A percentile compares a stretch with the other conserved stretches of the same genome.
Evolutionary conservation across 305 asterid genomes (phyloP).

Genomic region (Withania somnifera): DNA sequence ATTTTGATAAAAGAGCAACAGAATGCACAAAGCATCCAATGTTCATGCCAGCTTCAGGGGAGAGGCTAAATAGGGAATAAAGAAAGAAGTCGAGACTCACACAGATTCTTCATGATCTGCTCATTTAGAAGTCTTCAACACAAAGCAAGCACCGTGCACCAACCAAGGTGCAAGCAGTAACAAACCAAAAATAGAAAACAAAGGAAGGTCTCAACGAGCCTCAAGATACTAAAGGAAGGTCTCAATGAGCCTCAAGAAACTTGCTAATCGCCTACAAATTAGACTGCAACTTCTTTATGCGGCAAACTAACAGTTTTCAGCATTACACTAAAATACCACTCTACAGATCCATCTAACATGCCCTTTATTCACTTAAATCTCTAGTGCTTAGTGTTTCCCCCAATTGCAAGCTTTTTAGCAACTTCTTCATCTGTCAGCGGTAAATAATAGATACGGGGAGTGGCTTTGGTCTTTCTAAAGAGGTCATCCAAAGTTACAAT

Average conservation of each 20-base stretch:
- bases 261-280: neutral
- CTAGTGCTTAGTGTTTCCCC: neutral
- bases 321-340: neutral
- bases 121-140: neutral
- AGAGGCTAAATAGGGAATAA: too few species aligned
- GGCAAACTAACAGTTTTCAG: neutral
- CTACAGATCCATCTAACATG: neutral
- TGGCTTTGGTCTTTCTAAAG: constrained; percentile 23
- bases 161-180: neutral
- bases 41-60: too few species aligned
- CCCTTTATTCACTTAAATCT: neutral
- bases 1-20: too few species aligned
- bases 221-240: neutral
- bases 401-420: constrained; percentile 11
- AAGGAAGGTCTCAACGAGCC: neutral
- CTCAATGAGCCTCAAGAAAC: neutral
- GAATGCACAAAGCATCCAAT: too few species aligned
- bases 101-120: neutral
- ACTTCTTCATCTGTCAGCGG: constrained; percentile 27
- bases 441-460: constrained; percentile 27
- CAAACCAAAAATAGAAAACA: neutral
- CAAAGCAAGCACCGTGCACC: neutral
- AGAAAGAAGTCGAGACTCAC: neutral
- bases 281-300: neutral
- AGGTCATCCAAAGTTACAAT: constrained; percentile 22